Conservation (phyloP, 1,284 basidiomycete species). For the Meira nashicola region DNA sequence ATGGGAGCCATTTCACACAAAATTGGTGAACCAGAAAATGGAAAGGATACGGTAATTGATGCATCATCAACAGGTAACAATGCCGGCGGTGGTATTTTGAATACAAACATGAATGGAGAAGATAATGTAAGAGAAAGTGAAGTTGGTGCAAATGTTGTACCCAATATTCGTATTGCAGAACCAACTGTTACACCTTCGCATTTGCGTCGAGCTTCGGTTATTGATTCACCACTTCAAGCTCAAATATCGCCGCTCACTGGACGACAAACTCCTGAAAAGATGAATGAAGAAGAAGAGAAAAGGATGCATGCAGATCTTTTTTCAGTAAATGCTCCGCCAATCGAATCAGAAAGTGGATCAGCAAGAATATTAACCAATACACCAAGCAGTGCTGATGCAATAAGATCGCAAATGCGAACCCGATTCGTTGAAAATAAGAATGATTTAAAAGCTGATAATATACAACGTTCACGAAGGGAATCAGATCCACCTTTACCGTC, state of each 20-base stretch:
- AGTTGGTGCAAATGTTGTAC: neutral
- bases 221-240: no score
- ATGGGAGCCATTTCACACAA: slow-evolving; percentile 28
- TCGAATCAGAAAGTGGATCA: neutral
- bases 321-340: neutral
- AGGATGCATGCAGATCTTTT: neutral
- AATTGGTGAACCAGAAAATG: neutral
- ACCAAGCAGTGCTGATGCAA: no score
- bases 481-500: slow-evolving; percentile 27
- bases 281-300: neutral
- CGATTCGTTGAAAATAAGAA: neutral
- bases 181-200: neutral
- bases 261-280: neutral
- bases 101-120: neutral
- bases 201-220: neutral
- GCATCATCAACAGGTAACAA: neutral
- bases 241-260: no score
- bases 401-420: neutral
- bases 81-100: neutral
- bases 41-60: neutral
- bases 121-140: neutral
- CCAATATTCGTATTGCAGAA: neutral
- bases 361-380: neutral
- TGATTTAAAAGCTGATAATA: neutral
- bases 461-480: slow-evolving; percentile 19